These are phyloP conservation scores for Arxiozyma telluris DNA, from an alignment of 1,139 yeast species.

Conservation along the genomic window DNA sequence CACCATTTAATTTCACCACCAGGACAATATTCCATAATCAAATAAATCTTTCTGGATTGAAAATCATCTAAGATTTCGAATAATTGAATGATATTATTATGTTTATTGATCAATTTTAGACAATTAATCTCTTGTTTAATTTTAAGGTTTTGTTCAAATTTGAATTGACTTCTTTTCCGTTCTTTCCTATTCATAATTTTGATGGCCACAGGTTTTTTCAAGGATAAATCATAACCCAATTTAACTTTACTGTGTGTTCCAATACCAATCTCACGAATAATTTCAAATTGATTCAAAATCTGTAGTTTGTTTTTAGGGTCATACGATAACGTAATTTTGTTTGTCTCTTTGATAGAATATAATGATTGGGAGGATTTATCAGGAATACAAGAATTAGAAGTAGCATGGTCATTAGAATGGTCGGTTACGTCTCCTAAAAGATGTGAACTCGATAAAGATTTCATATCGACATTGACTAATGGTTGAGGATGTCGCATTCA, in stretches of 20 bases:
- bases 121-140: constrained; percentile 92
- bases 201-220: constrained; percentile 77
- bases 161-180: constrained; percentile 13
- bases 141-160: constrained; percentile 8
- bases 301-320: constrained; percentile 81
- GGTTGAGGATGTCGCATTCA: not conserved
- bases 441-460: not conserved
- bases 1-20: constrained; percentile 88
- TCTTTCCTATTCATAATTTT: constrained; percentile 78
- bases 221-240: constrained; percentile 64
- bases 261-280: constrained; percentile 74
- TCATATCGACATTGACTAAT: not conserved
- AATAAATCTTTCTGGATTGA: constrained; percentile 71
- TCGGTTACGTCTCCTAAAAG: not conserved
- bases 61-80: constrained; percentile 85
- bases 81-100: constrained; percentile 78
- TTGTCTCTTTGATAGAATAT: constrained; percentile 49
- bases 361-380: not conserved
- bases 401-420: not conserved
- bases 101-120: constrained; percentile 85
- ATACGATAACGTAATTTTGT: constrained; percentile 67
- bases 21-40: constrained; percentile 83
- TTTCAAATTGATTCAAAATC: constrained; percentile 81
- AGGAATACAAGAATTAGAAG: not conserved
- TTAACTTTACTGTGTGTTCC: constrained; percentile 98